Base-by-base conservation (phyloP, 2,329 filamentous ascomycete genomes). In the Fusarium torreyae region DNA sequence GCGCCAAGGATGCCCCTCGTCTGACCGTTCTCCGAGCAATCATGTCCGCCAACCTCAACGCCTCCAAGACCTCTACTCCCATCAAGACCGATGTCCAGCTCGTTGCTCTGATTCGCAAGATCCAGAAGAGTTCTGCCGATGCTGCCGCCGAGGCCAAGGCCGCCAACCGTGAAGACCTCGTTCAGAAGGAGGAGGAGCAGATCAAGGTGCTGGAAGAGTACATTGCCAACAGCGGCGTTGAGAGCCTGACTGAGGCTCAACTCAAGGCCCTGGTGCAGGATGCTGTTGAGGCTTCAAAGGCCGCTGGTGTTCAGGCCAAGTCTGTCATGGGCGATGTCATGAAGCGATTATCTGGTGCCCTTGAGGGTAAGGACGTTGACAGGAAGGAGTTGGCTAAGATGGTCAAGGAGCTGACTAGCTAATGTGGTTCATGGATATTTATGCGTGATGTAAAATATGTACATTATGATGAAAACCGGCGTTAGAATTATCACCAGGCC, bases 21-120 rank as follows among this genome's bases (percentile, higher is more conserved):
- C 87, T 94, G 26, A 82, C 86, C 39, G 91, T 93, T 38, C 85
- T 95, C 49, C 91, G 92, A 70, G 79, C 85, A 40, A 81, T 94
- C 66, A 85, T 94, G 68, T 85, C 91, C 33, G 87, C 91, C 66
- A 89, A 91, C 65, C 89, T 90, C 72, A 94, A 94, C 79, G 89
- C 91, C 34, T 91, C 89, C 77, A 94, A 94, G 81, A 93, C 91
- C 15, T 76, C 85, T 39, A 83, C 82, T 39, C 92, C 92, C n/a
- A 88, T 94, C 75, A 83, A 82, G 56, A 92, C 88, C 22, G 92
- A 95, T 78, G 85, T 87, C 68, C 88, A 92, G 74, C 84, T 95
- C 57, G 87, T 94, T 28, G 81, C 84, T 9, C 82, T 94, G 49
- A 85, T 96, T 57, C 86, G 88, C 68, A 91, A 90, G 79, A 86